Conservation (phyloP, 2,329 filamentous ascomycete species). For the Hymenoscyphus scutula region DNA sequence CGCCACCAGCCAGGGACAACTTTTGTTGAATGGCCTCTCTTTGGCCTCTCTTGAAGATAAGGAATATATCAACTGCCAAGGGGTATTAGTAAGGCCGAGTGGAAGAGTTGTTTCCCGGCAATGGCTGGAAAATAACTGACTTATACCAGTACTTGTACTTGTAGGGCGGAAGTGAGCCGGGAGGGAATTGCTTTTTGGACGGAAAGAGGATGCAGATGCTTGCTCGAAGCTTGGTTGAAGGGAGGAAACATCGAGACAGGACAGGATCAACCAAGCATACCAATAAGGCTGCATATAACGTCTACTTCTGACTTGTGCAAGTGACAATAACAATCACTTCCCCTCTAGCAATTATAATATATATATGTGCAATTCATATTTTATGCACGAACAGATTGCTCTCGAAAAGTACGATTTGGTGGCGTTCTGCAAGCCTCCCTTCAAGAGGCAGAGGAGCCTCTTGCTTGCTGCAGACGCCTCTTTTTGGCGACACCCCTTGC, state of each 20-base stretch:
- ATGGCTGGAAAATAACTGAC: background rate
- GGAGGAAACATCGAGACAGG: no score
- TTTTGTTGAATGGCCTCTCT: background rate
- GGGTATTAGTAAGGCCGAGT: background rate
- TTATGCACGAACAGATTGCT: background rate
- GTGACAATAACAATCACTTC: background rate
- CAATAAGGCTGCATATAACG: background rate
- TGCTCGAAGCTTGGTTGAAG: background rate
- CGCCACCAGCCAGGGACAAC: background rate
- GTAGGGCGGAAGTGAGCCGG: background rate
- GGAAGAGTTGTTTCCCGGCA: background rate
- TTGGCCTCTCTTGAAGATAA: background rate
- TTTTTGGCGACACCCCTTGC: background rate
- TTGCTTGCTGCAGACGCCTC: background rate
- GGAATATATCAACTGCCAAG: background rate
- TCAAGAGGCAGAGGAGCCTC: background rate
- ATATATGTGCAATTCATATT: background rate
- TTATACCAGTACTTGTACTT: no score
- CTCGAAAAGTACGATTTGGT: background rate
- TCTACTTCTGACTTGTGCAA: background rate
- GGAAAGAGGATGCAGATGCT: background rate
- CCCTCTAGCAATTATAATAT: background rate
- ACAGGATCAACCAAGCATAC: background rate
- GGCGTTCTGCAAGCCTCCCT: conserved; percentile 1
- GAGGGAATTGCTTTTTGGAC: background rate